A percentile compares a stretch with the other conserved stretches of the same genome.
These are phyloP conservation scores for Lactarius indigo DNA, from an alignment of 768 basidiomycete genomes.

Conservation along the genomic window DNA sequence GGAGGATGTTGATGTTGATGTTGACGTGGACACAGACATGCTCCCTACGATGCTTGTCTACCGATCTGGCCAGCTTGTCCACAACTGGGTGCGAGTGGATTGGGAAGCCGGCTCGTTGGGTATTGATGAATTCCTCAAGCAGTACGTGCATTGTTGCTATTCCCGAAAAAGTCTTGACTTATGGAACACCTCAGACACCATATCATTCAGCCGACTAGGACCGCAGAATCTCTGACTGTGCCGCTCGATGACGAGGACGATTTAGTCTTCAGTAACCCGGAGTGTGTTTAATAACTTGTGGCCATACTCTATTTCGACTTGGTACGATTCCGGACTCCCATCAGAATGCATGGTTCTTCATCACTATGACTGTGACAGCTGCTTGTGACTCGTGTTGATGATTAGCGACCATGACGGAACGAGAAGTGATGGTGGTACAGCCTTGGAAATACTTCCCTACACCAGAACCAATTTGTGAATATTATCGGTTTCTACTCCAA, in stretches of 20 bases:
- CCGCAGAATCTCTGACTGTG: background rate
- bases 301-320: background rate
- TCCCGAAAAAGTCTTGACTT: background rate
- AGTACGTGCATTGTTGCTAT: slow-evolving; percentile 39
- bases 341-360: background rate
- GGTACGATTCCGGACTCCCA: background rate
- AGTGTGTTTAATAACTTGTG: background rate
- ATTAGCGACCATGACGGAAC: background rate
- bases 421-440: background rate
- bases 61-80: slow-evolving; percentile 75
- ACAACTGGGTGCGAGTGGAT: slow-evolving; percentile 85
- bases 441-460: background rate
- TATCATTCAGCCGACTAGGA: slow-evolving; percentile 12
- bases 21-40: slow-evolving; percentile 72
- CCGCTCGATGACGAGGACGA: slow-evolving; percentile 24
- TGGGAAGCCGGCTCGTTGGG: slow-evolving; percentile 76
- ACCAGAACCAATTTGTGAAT: background rate
- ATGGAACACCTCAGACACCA: slow-evolving; percentile 6
- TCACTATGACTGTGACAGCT: background rate
- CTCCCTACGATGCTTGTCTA: slow-evolving; percentile 78
- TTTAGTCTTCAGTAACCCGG: slow-evolving; percentile 16
- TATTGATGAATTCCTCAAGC: slow-evolving; percentile 62
- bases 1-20: slow-evolving; percentile 53
- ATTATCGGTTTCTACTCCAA: background rate
- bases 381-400: background rate